These are phyloP conservation scores for Chaetomiaceae sp. DNA, from an alignment of 2,329 filamentous ascomycete species.

Conservation along the genomic window DNA sequence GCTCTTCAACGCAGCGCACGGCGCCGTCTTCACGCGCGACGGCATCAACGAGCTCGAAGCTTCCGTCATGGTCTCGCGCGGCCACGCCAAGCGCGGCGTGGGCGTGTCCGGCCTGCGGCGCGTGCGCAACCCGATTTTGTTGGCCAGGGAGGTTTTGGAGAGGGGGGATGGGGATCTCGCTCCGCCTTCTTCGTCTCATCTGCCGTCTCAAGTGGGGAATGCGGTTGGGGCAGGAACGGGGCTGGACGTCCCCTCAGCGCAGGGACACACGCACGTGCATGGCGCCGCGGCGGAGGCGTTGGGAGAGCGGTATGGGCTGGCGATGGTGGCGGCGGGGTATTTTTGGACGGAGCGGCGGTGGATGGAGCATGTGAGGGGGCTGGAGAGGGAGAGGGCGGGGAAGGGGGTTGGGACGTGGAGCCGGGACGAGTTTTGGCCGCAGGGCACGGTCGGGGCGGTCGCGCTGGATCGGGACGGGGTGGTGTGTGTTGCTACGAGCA, in stretches of 20 bases:
- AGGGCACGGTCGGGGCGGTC: conserved; percentile 81
- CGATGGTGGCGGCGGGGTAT: conserved; percentile 64
- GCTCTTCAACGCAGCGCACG: conserved; percentile 79
- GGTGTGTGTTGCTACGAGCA: conserved; percentile 62
- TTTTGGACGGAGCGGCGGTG: conserved; percentile 72
- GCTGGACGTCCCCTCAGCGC: conserved; percentile 50
- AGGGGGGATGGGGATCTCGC: conserved; percentile 56
- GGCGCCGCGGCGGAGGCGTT: conserved; percentile 65
- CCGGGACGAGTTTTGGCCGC: conserved; percentile 63
- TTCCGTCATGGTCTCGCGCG: conserved; percentile 75
- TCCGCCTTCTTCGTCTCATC: no score
- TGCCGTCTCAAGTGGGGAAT: no score
- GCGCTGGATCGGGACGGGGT: conserved; percentile 72
- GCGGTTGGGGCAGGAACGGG: not conserved
- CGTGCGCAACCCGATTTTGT: conserved; percentile 73
- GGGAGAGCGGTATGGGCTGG: conserved; percentile 63
- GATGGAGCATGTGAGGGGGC: conserved; percentile 60
- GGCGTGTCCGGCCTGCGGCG: conserved; percentile 68
- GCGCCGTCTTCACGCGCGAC: conserved; percentile 79
- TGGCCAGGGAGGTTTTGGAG: conserved; percentile 67
- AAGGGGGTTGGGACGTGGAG: conserved; percentile 49
- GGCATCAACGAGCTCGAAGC: conserved; percentile 84
- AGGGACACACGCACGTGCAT: conserved; percentile 65
- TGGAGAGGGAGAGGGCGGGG: conserved; percentile 42
- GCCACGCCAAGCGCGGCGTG: conserved; percentile 68